Percentiles rank a stretch among this genome's conserved stretches.
phyloP scores from a whole-genome alignment of 768 basidiomycete species.

The Sporobolomyces pararoseus region DNA sequence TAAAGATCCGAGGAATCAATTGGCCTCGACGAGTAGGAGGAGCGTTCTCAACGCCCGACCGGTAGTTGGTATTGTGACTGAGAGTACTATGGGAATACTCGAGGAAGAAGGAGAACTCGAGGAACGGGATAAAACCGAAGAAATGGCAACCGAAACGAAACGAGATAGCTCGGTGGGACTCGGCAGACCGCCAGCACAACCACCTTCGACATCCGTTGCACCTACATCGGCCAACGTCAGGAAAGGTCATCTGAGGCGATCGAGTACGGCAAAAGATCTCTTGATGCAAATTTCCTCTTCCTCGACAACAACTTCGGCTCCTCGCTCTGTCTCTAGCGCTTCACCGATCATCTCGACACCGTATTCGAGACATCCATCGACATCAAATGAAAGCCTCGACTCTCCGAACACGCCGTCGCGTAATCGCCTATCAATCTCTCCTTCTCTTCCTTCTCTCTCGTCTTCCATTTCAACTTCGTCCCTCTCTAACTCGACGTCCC shows the following conservation, averaged over 20 bases:
- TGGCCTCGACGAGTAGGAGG: background rate
- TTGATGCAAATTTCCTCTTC: background rate
- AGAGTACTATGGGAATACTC: background rate
- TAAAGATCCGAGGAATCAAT: background rate
- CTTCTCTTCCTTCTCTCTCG: background rate
- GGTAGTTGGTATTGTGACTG: background rate
- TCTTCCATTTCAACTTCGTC: background rate
- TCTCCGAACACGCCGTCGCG: background rate
- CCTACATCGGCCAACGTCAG: background rate
- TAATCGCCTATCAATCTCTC: background rate
- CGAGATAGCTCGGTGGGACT: background rate
- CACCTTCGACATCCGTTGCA: background rate
- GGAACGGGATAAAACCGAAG: too few species aligned
- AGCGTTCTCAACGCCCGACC: background rate
- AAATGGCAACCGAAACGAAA: too few species aligned
- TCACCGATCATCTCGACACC: too few species aligned
- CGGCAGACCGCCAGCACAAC: background rate
- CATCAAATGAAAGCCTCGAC: background rate
- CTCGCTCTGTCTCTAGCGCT: background rate
- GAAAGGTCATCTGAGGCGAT: background rate
- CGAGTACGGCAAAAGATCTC: constrained; percentile 1
- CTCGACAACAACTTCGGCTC: background rate
- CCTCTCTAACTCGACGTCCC: background rate
- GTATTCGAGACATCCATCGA: background rate
- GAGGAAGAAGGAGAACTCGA: background rate